Percentiles rank a stretch among this genome's conserved stretches.
Conservation (phyloP, 768 basidiomycete genomes). For the Hemileccinum impolitum region DNA sequence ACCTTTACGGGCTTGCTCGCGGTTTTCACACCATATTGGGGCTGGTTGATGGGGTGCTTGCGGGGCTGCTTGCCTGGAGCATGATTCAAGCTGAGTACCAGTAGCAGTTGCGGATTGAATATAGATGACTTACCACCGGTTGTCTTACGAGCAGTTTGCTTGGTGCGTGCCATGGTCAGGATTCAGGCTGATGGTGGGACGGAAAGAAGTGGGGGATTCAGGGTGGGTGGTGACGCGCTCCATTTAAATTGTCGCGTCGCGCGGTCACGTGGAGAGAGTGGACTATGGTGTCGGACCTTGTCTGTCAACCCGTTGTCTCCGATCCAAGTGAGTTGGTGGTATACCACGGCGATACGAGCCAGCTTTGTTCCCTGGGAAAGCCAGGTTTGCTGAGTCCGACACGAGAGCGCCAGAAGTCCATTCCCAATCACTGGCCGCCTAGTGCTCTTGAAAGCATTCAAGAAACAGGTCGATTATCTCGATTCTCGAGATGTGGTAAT, state of each 20-base stretch:
- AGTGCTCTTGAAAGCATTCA: too few relatives aligned
- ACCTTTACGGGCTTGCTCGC: not conserved
- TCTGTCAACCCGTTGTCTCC: too few relatives aligned
- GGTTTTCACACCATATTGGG: not conserved
- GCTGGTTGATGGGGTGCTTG: slow-evolving; percentile 46
- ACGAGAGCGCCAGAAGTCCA: too few relatives aligned
- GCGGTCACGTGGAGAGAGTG: slow-evolving; percentile 20
- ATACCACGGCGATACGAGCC: too few relatives aligned
- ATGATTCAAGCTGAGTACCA: not conserved
- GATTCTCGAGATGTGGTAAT: too few relatives aligned
- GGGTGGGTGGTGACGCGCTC: not conserved
- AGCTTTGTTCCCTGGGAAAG: too few relatives aligned
- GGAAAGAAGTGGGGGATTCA: not conserved
- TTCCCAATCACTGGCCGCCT: too few relatives aligned
- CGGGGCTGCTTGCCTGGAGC: slow-evolving; percentile 57
- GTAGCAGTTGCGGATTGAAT: not conserved
- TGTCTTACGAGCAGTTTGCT: slow-evolving; percentile 76
- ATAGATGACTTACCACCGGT: slow-evolving; percentile 53
- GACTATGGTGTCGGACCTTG: too few relatives aligned
- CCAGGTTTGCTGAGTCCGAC: too few relatives aligned
- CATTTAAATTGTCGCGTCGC: slow-evolving; percentile 27
- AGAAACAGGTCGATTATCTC: too few relatives aligned
- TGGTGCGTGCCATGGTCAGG: slow-evolving; percentile 62
- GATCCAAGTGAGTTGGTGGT: too few relatives aligned
- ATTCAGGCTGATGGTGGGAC: too few relatives aligned